A percentile compares a stretch with the other conserved stretches of the same genome.
Evolutionary conservation across 495 filamentous ascomycete species (phyloP).

Genomic region (Tuber melanosporum): DNA sequence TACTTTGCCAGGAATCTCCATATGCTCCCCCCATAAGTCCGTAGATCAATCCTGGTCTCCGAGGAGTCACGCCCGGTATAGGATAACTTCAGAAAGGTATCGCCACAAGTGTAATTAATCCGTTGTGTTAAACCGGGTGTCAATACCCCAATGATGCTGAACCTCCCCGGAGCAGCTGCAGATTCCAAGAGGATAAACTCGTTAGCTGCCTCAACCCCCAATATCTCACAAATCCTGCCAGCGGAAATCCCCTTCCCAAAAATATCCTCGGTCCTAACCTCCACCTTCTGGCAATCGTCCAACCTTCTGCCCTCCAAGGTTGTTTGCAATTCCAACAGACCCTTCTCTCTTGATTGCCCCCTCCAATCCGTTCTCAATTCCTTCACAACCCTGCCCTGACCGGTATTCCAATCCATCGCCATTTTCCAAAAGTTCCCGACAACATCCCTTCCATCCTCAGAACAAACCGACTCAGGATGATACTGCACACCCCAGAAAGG

Average conservation of each 20-base stretch:
- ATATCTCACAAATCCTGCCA: slow-evolving; percentile 42
- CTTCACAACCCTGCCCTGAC: slow-evolving; percentile 16
- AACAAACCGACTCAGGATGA: slow-evolving; percentile 91
- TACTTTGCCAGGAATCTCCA: slow-evolving; percentile 55
- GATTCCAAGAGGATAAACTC: slow-evolving; percentile 56
- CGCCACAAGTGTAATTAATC: slow-evolving; percentile 51
- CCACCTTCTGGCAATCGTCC: neutral
- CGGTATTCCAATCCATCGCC: slow-evolving; percentile 52
- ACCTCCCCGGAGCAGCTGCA: slow-evolving; percentile 49
- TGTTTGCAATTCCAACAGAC: slow-evolving; percentile 32
- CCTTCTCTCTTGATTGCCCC: slow-evolving; percentile 27
- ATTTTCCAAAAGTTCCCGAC: slow-evolving; percentile 70
- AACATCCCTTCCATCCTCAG: slow-evolving; percentile 61
- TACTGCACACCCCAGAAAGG: slow-evolving; percentile 93
- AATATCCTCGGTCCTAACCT: slow-evolving; percentile 17
- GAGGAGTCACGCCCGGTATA: slow-evolving; percentile 12
- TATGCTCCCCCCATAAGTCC: slow-evolving; percentile 45
- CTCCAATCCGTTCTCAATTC: slow-evolving; percentile 13
- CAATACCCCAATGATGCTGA: slow-evolving; percentile 63
- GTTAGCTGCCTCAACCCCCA: slow-evolving; percentile 39
- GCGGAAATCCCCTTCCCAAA: slow-evolving; percentile 13
- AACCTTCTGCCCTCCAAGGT: slow-evolving; percentile 11
- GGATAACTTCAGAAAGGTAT: slow-evolving; percentile 37
- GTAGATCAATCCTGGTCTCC: slow-evolving; percentile 41
- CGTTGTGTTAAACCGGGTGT: slow-evolving; percentile 47